phyloP scores from a whole-genome alignment of 768 basidiomycete genomes.

The Mycena leptocephala region DNA sequence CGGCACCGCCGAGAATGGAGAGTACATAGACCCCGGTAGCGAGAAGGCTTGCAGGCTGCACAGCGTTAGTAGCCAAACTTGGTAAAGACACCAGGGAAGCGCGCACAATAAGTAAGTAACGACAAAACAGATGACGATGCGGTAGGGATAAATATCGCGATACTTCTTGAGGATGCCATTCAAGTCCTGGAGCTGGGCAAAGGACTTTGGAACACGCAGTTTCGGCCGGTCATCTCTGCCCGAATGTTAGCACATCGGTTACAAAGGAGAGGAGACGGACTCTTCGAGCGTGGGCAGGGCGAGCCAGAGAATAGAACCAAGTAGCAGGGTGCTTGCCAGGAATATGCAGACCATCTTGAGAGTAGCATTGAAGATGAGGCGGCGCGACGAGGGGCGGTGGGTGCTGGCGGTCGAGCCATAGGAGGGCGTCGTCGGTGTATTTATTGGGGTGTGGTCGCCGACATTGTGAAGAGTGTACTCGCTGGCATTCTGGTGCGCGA shows the following conservation, averaged over 20 bases:
- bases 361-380: conserved; percentile 84
- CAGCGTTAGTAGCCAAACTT: background rate
- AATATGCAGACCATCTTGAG: conserved; percentile 91
- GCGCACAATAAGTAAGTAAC: conserved; percentile 94
- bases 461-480: conserved; percentile 81
- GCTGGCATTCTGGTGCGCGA: conserved; percentile 56
- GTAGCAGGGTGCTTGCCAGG: conserved; percentile 73
- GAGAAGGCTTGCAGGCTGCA: conserved; percentile 95
- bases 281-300: conserved; percentile 86
- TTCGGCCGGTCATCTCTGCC: conserved; percentile 80
- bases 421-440: conserved; percentile 59
- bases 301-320: conserved; percentile 86
- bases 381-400: conserved; percentile 59
- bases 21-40: conserved; percentile 98
- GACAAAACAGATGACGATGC: conserved; percentile 91
- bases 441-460: conserved; percentile 60
- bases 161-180: conserved; percentile 94
- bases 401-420: conserved; percentile 70
- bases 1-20: conserved; percentile 95
- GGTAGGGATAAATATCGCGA: conserved; percentile 87
- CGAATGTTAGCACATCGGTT: conserved; percentile 20
- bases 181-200: conserved; percentile 88
- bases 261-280: conserved; percentile 60
- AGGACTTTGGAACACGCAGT: conserved; percentile 90
- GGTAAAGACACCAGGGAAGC: conserved; percentile 9